A percentile compares a stretch with the other conserved stretches of the same genome.
phyloP scores from a whole-genome alignment of 495 filamentous ascomycete species.

The Astrothelium macrocarpum region DNA sequence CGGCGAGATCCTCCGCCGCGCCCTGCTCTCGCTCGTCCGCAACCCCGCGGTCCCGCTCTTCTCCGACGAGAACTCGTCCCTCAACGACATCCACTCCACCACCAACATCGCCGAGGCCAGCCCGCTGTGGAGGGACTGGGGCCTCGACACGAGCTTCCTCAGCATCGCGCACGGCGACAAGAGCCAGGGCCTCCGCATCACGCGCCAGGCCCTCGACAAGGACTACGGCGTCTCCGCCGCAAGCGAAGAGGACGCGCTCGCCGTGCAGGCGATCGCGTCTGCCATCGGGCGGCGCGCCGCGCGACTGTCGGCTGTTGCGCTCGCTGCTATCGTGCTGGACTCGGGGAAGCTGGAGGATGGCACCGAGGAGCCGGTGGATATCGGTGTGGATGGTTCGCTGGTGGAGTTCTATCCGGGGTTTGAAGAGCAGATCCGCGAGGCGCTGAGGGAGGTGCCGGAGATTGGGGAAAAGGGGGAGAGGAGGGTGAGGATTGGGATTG shows the following conservation, averaged over 20 bases:
- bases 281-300: slow-evolving; percentile 85
- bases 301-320: slow-evolving; percentile 75
- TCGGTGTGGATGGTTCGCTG: slow-evolving; percentile 83
- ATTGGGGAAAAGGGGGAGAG: slow-evolving; percentile 66
- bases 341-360: slow-evolving; percentile 37
- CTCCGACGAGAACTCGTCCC: slow-evolving; percentile 52
- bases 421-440: slow-evolving; percentile 66
- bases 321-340: slow-evolving; percentile 70
- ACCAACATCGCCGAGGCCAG: slow-evolving; percentile 55
- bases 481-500: slow-evolving; percentile 80
- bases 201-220: slow-evolving; percentile 66
- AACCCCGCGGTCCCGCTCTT: slow-evolving; percentile 55
- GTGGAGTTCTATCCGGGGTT: slow-evolving; percentile 91
- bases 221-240: slow-evolving; percentile 62
- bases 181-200: slow-evolving; percentile 49
- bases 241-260: slow-evolving; percentile 66
- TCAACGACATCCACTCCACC: slow-evolving; percentile 57
- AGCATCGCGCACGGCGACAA: slow-evolving; percentile 70
- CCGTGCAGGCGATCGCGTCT: slow-evolving; percentile 66
- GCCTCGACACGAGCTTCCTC: slow-evolving; percentile 78
- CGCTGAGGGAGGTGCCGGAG: slow-evolving; percentile 56
- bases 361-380: slow-evolving; percentile 60
- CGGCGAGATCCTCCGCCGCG: slow-evolving; percentile 81
- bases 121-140: slow-evolving; percentile 70
- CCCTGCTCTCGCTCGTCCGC: slow-evolving; percentile 51